A percentile compares a stretch with the other conserved stretches of the same genome.
phyloP scores from a whole-genome alignment of 768 basidiomycete species.

The Daedaleopsis nitida region DNA sequence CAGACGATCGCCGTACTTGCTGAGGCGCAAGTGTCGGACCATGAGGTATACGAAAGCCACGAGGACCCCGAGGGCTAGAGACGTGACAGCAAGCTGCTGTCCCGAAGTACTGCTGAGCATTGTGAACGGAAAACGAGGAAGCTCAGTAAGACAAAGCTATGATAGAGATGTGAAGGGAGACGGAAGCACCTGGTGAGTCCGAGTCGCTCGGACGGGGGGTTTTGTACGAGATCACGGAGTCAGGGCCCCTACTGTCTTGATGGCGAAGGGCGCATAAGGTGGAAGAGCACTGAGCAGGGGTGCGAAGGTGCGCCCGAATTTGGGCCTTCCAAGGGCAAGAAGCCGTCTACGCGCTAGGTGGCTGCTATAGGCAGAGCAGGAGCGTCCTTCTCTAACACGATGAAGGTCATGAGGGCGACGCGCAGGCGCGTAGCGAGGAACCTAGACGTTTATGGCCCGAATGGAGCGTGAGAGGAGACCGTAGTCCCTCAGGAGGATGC shows the following conservation, averaged over 20 bases:
- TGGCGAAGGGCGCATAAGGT: no score
- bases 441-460: background rate
- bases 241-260: background rate
- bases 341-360: background rate
- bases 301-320: background rate
- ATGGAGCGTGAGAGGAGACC: background rate
- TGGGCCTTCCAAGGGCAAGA: background rate
- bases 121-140: background rate
- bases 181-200: background rate
- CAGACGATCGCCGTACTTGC: conserved; percentile 2
- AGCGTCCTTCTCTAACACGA: background rate
- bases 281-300: background rate
- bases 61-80: conserved; percentile 1
- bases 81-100: background rate
- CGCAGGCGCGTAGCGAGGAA: background rate
- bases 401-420: background rate
- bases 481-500: background rate
- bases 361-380: background rate
- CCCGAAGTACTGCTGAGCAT: background rate
- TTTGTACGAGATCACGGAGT: background rate
- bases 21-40: background rate
- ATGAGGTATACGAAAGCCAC: background rate
- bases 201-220: background rate
- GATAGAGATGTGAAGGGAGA: background rate
- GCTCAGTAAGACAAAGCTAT: background rate